Evolutionary conservation across 2,329 filamentous ascomycete genomes (phyloP).

Genomic region (Xylaria sp.): DNA sequence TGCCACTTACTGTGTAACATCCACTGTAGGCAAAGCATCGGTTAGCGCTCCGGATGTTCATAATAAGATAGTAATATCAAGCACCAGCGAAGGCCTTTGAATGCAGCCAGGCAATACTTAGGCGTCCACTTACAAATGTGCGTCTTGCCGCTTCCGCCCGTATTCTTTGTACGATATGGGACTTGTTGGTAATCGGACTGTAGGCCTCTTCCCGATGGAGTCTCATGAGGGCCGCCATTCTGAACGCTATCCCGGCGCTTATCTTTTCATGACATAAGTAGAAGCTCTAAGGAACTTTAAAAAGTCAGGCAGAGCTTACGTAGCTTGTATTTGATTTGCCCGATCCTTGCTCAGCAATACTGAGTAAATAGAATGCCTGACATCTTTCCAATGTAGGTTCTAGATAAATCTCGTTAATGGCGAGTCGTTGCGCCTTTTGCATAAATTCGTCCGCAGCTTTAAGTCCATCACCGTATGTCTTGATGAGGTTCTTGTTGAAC

Average conservation of each 20-base stretch:
- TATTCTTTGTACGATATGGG: constrained; percentile 58
- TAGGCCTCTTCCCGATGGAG: constrained; percentile 68
- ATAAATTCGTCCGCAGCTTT: constrained; percentile 65
- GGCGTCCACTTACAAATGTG: constrained; percentile 59
- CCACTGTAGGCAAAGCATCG: constrained; percentile 56
- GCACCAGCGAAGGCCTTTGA: not conserved
- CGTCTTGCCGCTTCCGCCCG: constrained; percentile 66
- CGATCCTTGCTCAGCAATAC: constrained; percentile 68
- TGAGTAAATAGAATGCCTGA: constrained; percentile 69
- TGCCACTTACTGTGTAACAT: constrained; percentile 62
- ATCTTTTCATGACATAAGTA: constrained; percentile 54
- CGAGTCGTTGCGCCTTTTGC: constrained; percentile 60
- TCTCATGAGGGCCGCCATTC: constrained; percentile 66
- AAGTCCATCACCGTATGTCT: constrained; percentile 62
- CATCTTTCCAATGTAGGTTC: constrained; percentile 65
- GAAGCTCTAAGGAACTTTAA: not conserved
- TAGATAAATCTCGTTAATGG: constrained; percentile 62
- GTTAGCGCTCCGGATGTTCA: constrained; percentile 14
- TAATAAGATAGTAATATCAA: not conserved
- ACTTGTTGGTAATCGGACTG: constrained; percentile 52
- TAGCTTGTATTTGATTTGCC: constrained; percentile 65
- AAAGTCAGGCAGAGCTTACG: constrained; percentile 53
- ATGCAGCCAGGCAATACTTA: not conserved
- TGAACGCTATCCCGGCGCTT: constrained; percentile 66
- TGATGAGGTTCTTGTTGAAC: constrained; percentile 61